Percentiles rank a stretch among this genome's conserved stretches.
phyloP scores from a whole-genome alignment of 2,329 filamentous ascomycete genomes.

The Thyridium curvatum region DNA sequence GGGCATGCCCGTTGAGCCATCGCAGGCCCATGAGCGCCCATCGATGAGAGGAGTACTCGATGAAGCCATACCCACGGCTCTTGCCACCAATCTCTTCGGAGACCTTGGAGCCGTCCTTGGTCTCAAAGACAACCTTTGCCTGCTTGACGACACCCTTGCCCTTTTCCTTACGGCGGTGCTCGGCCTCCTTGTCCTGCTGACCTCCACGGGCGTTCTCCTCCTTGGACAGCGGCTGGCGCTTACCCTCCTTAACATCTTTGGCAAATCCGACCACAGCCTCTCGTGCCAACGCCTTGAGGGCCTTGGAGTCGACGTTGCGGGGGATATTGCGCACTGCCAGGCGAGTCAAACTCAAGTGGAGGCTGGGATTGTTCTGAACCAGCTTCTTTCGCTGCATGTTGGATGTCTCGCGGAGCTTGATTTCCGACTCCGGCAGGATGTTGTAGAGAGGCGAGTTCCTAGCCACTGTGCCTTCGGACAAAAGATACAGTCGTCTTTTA shows the following conservation, averaged over 20 bases:
- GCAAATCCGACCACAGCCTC: constrained; percentile 94
- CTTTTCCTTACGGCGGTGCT: constrained; percentile 71
- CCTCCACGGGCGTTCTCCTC: constrained; percentile 80
- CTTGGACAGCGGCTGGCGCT: constrained; percentile 73
- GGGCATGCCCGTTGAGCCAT: constrained; percentile 77
- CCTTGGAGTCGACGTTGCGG: constrained; percentile 74
- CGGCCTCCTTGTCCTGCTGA: constrained; percentile 73
- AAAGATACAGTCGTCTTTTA: constrained; percentile 81
- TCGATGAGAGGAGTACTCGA: constrained; percentile 91
- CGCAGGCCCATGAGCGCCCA: constrained; percentile 91
- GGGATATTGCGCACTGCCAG: constrained; percentile 90
- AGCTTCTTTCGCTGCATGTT: constrained; percentile 81
- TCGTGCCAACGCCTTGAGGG: constrained; percentile 83
- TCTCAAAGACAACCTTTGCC: constrained; percentile 92
- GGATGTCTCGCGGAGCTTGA: constrained; percentile 84
- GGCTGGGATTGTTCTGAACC: constrained; percentile 82
- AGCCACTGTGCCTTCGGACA: constrained; percentile 79
- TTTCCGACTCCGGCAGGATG: constrained; percentile 68
- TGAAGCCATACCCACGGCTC: constrained; percentile 92
- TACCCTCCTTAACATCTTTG: constrained; percentile 74
- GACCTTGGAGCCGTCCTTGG: constrained; percentile 77
- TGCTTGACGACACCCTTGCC: constrained; percentile 85
- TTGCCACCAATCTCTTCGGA: constrained; percentile 60
- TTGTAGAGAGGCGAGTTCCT: constrained; percentile 72
- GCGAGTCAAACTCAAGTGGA: constrained; percentile 84